Evolutionary conservation across 2,329 filamentous ascomycete species (phyloP).

Genomic region (Corniculantispora saksenae): DNA sequence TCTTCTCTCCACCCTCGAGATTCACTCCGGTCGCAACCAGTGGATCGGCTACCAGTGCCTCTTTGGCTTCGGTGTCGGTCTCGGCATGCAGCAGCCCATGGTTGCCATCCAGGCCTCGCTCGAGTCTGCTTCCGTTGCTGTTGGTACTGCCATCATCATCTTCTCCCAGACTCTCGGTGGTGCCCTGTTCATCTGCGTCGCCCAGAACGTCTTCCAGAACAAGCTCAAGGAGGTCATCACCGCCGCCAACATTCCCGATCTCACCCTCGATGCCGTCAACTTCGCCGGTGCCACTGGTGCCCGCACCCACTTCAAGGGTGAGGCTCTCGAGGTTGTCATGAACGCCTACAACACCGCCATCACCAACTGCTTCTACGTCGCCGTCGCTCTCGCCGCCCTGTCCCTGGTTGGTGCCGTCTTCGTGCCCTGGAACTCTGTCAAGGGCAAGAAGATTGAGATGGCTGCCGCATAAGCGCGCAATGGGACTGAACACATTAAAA

Average conservation of each 20-base stretch:
- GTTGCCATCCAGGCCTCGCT: slow-evolving; percentile 50
- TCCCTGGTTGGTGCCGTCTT: slow-evolving; percentile 44
- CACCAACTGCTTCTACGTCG: slow-evolving; percentile 43
- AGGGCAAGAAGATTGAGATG: slow-evolving; percentile 50
- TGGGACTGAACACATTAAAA: neutral
- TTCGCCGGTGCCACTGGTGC: slow-evolving; percentile 40
- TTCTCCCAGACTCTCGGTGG: slow-evolving; percentile 47
- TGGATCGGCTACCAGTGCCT: slow-evolving; percentile 35
- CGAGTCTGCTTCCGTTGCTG: slow-evolving; percentile 43
- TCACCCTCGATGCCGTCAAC: slow-evolving; percentile 37
- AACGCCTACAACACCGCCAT: slow-evolving; percentile 48
- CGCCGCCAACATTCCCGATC: slow-evolving; percentile 33
- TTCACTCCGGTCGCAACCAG: slow-evolving; percentile 8
- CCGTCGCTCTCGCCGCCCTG: slow-evolving; percentile 45
- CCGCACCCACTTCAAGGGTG: slow-evolving; percentile 30
- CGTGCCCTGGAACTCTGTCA: slow-evolving; percentile 58
- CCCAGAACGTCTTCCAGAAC: slow-evolving; percentile 52
- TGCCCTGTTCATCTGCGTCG: slow-evolving; percentile 53
- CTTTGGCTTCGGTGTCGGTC: slow-evolving; percentile 44
- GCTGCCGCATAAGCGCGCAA: slow-evolving; percentile 25
- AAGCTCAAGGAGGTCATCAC: slow-evolving; percentile 42
- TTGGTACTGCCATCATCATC: slow-evolving; percentile 47
- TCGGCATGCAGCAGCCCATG: slow-evolving; percentile 45
- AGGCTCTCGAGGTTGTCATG: slow-evolving; percentile 36
- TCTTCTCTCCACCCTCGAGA: slow-evolving; percentile 37